These are phyloP conservation scores for Globisporangium recalcitrans DNA, from an alignment of 352 stramenopile species.

Conservation along the genomic window DNA sequence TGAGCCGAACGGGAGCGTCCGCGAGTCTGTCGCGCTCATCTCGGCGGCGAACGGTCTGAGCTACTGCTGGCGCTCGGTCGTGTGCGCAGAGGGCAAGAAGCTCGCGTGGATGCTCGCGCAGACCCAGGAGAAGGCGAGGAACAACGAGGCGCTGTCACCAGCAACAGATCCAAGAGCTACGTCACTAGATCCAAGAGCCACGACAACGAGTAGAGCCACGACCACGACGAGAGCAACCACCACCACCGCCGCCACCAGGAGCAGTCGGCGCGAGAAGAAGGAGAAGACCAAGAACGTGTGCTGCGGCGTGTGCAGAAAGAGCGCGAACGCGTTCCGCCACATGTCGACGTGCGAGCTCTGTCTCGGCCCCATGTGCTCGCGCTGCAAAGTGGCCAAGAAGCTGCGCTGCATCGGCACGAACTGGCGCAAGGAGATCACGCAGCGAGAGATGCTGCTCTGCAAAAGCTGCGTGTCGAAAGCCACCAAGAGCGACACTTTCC, in stretches of 20 bases:
- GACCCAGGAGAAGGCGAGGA: neutral
- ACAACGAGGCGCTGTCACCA: neutral
- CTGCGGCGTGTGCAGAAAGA: constrained; percentile 14
- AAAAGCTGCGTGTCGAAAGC: constrained; percentile 12
- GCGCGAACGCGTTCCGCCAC: constrained; percentile 7
- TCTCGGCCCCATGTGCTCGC: constrained; percentile 9
- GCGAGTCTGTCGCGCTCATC: constrained; percentile 26
- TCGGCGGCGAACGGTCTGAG: constrained; percentile 16
- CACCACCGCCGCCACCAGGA: neutral
- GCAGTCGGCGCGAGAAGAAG: constrained; percentile 19
- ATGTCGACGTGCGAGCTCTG: constrained; percentile 13
- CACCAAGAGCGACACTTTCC: constrained; percentile 3
- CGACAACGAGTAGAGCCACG: constrained; percentile 1
- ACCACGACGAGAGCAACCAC: neutral
- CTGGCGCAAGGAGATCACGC: constrained; percentile 12
- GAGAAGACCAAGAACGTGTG: constrained; percentile 14
- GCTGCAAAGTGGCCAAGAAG: constrained; percentile 14
- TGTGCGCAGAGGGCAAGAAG: constrained; percentile 34
- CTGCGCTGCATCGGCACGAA: constrained; percentile 7
- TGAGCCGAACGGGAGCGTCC: constrained; percentile 27
- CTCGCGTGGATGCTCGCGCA: constrained; percentile 11
- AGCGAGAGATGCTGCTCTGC: constrained; percentile 9
- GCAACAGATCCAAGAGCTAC: neutral
- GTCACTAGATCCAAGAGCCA: neutral
- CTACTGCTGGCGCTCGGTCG: constrained; percentile 27